These are phyloP conservation scores for Phytophthora hybrid DNA, from an alignment of 352 stramenopile genomes.

Conservation along the genomic window DNA sequence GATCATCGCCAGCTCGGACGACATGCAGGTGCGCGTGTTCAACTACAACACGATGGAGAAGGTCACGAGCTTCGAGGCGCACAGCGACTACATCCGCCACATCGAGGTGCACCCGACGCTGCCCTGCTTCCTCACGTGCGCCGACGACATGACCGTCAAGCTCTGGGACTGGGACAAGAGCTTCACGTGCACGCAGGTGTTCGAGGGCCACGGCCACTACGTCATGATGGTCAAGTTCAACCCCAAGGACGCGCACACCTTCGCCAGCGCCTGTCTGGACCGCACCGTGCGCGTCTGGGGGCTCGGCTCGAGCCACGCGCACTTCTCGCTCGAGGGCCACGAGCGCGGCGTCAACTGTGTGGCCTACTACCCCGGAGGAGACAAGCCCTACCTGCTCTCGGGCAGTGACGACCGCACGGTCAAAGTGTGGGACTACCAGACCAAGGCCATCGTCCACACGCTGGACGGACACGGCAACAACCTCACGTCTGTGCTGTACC, in stretches of 20 bases:
- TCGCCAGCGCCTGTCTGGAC: constrained; percentile 98
- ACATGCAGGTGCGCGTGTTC: constrained; percentile 98
- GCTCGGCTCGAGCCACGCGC: constrained; percentile 91
- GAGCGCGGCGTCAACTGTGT: constrained; percentile 99
- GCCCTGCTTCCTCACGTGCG: constrained; percentile 96
- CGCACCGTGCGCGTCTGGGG: constrained; percentile 97
- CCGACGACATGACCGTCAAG: constrained; percentile 99
- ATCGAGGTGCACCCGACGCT: constrained; percentile 97
- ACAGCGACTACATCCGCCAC: constrained; percentile 99
- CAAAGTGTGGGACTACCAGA: constrained; percentile 99
- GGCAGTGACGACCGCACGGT: constrained; percentile 97
- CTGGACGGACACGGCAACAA: constrained; percentile 99
- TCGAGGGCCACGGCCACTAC: constrained; percentile 97
- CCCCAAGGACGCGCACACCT: constrained; percentile 99
- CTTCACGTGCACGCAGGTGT: constrained; percentile 81
- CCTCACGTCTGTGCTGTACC: constrained; percentile 98
- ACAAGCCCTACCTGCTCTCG: constrained; percentile 99
- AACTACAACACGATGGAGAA: constrained; percentile 99
- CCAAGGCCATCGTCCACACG: constrained; percentile 99
- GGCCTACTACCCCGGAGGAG: constrained; percentile 98
- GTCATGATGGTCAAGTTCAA: constrained; percentile 99
- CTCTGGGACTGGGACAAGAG: constrained; percentile 98
- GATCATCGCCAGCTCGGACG: constrained; percentile 96
- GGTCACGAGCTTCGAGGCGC: constrained; percentile 94
- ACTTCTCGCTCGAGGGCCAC: constrained; percentile 94